These are phyloP conservation scores for Corrigiola litoralis DNA, from an alignment of 179 eudicot species.

Conservation along the genomic window DNA sequence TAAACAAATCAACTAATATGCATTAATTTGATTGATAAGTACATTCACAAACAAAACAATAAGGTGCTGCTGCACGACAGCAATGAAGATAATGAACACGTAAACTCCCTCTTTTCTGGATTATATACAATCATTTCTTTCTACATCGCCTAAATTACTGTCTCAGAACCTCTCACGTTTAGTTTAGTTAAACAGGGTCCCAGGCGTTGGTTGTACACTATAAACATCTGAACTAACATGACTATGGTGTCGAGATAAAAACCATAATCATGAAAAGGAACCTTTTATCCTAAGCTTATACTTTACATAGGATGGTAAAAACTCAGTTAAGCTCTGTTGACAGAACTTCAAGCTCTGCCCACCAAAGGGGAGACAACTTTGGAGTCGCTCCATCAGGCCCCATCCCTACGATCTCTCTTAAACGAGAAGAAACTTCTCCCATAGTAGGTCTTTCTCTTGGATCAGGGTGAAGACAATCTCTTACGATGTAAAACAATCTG, in stretches of 20 bases:
- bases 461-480: constrained; percentile 48
- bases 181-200: background rate
- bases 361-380: constrained; percentile 80
- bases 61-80: background rate
- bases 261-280: constrained; percentile 9
- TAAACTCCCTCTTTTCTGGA: background rate
- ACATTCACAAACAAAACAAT: too few species aligned
- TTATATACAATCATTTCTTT: background rate
- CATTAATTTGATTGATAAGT: too few species aligned
- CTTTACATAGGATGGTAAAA: constrained; percentile 4
- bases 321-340: constrained; percentile 29
- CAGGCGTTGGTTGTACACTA: background rate
- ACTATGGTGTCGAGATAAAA: constrained; percentile 8
- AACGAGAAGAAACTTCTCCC: constrained; percentile 41
- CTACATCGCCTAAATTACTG: background rate
- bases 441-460: constrained; percentile 54
- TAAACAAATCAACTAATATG: too few species aligned
- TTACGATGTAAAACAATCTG: constrained; percentile 38
- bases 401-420: constrained; percentile 54
- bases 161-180: background rate
- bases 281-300: constrained; percentile 6
- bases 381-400: constrained; percentile 69
- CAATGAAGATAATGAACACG: background rate
- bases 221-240: constrained; percentile 12
- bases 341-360: constrained; percentile 92